Base-by-base conservation (phyloP, 352 stramenopile genomes). In the Phytophthora pinifolia region DNA sequence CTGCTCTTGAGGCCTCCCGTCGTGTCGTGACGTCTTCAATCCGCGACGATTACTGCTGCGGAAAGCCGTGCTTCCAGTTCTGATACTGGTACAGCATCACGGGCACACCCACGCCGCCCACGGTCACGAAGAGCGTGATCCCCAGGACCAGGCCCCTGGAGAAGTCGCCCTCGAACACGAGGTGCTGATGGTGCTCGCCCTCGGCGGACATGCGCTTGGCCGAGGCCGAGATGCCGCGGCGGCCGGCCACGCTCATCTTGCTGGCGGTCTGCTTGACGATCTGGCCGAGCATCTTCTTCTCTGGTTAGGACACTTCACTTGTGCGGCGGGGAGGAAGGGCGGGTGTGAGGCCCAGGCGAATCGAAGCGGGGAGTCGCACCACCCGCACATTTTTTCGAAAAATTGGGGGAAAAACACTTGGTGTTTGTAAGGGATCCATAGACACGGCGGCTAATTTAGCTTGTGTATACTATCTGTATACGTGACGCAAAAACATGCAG, bases 41-140 rank as follows among this genome's bases (percentile, higher is more conserved):
- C 25, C 33, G 13, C 15, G 29, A 27, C 22, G 39, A 46, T 92
- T 92, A 88, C 53, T 82, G 70, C 58, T 86, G 84, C 34, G 84
- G 84, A 66, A 94, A 94, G 27, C 84, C 84, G 73, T 90, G 82
- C 80, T 94, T 94, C 76, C 76, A 94, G 82, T 94, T 94, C 73
- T 94, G 84, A 73, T 90, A 89, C 68, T 82, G 84, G 65, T 83
- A 65, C 48, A 86, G 60, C 43, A 70, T 34, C 50, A 92, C 61
- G 38, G 84, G 83, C 25, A 91, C 74, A 36, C 50, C 75, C 15
- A 86, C 61, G 58, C 84, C 84, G 51, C 76, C 82, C 20, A 75
- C 67, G 34, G 88, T 79, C 36, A 92, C 78, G 56, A 89, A 70
- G 15, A 87, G 33, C 25, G 65, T 62, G 56, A 86, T 38, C 20